These are phyloP conservation scores for Pseudogymnoascus sp. DNA, from an alignment of 2,329 filamentous ascomycete genomes.

Conservation along the genomic window DNA sequence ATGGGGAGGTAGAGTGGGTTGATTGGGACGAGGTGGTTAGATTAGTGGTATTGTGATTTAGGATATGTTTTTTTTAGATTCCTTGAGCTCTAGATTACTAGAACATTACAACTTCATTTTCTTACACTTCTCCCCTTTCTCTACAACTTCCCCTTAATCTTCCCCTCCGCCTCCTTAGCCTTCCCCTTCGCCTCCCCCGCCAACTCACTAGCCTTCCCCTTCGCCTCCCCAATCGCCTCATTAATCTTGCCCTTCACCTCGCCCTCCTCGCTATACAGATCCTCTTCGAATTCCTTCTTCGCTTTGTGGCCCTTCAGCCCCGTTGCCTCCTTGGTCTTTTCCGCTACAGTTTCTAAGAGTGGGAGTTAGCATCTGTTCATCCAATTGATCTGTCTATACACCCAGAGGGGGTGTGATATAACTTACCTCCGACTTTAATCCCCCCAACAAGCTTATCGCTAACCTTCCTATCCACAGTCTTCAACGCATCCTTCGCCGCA, in stretches of 20 bases:
- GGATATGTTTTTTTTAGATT: background rate
- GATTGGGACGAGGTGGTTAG: background rate
- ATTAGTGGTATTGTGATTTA: background rate
- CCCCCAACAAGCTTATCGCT: slow-evolving; percentile 54
- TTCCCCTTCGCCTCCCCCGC: slow-evolving; percentile 37
- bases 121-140: background rate
- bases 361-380: slow-evolving; percentile 11
- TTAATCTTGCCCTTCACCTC: slow-evolving; percentile 36
- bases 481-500: slow-evolving; percentile 50
- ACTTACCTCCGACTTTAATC: slow-evolving; percentile 48
- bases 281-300: slow-evolving; percentile 14
- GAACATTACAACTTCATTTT: background rate
- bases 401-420: too few species aligned
- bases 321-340: slow-evolving; percentile 43
- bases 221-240: slow-evolving; percentile 29
- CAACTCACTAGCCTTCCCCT: slow-evolving; percentile 31
- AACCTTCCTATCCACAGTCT: slow-evolving; percentile 51
- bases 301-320: slow-evolving; percentile 23
- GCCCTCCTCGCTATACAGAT: slow-evolving; percentile 29
- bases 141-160: background rate
- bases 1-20: slow-evolving; percentile 60
- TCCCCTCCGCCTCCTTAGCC: slow-evolving; percentile 24
- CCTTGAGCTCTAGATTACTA: background rate
- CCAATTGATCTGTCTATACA: too few species aligned
- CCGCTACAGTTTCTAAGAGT: slow-evolving; percentile 29